Percentiles rank a stretch among this genome's conserved stretches.
These are phyloP conservation scores for Didymosphaeria variabile DNA, from an alignment of 2,329 filamentous ascomycete genomes.

Conservation along the genomic window DNA sequence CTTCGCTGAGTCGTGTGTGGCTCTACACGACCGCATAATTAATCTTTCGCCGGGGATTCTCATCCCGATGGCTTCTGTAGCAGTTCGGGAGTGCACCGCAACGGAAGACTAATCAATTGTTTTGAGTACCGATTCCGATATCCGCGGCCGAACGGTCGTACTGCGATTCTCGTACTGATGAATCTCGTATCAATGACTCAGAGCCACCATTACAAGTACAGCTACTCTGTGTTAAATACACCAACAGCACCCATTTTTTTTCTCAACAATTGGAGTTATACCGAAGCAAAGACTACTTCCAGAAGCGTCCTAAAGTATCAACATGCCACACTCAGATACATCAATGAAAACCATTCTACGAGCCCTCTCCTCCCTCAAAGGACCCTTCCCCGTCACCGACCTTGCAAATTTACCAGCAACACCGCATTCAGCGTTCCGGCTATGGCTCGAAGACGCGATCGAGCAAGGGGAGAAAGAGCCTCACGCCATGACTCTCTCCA, in stretches of 20 bases:
- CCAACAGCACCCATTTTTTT: too few species aligned
- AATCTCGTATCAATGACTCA: not conserved
- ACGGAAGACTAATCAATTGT: not conserved
- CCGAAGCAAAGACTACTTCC: too few species aligned
- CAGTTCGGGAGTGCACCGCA: too few species aligned
- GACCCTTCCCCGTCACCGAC: not conserved
- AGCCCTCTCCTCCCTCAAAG: not conserved
- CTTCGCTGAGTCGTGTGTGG: too few species aligned
- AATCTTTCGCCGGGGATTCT: too few species aligned
- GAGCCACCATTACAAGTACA: not conserved
- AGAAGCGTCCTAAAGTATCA: not conserved
- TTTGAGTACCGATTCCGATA: not conserved
- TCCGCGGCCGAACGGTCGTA: not conserved
- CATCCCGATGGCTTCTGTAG: not conserved
- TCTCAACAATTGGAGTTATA: too few species aligned
- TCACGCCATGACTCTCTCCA: not conserved
- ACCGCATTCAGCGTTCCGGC: not conserved
- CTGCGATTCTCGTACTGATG: not conserved
- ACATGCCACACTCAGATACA: too few species aligned
- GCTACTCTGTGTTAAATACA: too few species aligned
- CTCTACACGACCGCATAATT: too few species aligned
- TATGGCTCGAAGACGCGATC: not conserved
- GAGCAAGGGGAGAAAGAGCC: not conserved
- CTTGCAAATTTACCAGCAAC: not conserved
- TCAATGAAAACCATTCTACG: not conserved